phyloP scores from a whole-genome alignment of 768 basidiomycete genomes.

The Hericium alpestre region DNA sequence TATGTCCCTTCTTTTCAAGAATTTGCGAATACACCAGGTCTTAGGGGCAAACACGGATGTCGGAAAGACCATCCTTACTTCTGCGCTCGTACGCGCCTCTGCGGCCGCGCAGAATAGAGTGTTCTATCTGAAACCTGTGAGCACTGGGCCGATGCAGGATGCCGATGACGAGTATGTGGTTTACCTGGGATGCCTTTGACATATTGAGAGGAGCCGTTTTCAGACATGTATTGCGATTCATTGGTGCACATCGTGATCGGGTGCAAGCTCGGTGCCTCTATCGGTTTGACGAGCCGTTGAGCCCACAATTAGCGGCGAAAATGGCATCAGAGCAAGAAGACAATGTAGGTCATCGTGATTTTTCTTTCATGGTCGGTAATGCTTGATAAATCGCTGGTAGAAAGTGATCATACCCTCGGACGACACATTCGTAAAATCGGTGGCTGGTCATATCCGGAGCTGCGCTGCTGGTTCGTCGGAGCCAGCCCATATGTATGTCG shows the following conservation, averaged over 20 bases:
- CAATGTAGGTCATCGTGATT: conserved; percentile 17
- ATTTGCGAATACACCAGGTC: conserved; percentile 80
- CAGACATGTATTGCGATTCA: conserved; percentile 60
- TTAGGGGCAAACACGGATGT: conserved; percentile 97
- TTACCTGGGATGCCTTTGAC: background rate
- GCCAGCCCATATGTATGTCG: conserved; percentile 64
- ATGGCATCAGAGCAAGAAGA: conserved; percentile 27
- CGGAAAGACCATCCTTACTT: conserved; percentile 85
- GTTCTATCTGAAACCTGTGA: conserved; percentile 82
- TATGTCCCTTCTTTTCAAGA: conserved; percentile 79
- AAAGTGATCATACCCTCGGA: conserved; percentile 42
- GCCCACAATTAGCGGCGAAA: conserved; percentile 80
- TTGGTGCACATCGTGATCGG: conserved; percentile 26
- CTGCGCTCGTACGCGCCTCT: conserved; percentile 77
- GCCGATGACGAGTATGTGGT: conserved; percentile 68
- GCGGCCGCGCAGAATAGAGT: conserved; percentile 40
- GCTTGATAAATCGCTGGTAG: background rate
- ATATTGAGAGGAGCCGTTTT: background rate
- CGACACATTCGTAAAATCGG: conserved; percentile 49
- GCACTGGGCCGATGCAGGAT: conserved; percentile 70
- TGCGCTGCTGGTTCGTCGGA: conserved; percentile 30
- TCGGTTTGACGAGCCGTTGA: conserved; percentile 81
- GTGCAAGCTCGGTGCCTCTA: conserved; percentile 66
- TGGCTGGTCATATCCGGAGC: conserved; percentile 50
- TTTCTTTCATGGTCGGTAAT: background rate